Evolutionary conservation across 83 land plant genomes (phyloP), one percentile per base, ranked within the genome.

Genomic region (Thuja plicata): DNA sequence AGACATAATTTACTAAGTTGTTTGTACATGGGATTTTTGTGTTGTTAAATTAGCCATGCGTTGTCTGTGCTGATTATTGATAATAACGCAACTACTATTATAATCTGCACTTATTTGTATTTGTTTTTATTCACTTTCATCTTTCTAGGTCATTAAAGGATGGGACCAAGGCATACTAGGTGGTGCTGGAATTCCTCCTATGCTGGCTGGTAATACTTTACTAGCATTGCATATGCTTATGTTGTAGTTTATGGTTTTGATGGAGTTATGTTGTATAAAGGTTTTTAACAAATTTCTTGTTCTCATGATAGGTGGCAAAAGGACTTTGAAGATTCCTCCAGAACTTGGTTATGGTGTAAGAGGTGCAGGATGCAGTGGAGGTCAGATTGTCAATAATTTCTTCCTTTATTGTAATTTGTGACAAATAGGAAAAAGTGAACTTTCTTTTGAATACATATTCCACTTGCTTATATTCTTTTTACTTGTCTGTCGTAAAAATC

Each of bases 81-180:
- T 54, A 54, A 54, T 41, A 16, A 84, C 43, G 21, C 34, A 88
- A 84, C 16, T 9, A 41, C 30, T 35, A 46, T 48, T 87, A 48
- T 48, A 82, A 85, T 2, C 34, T 43, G 52, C 2, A 16, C 79
- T 32, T 24, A 54, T 83, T 83, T 41, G 45, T 24, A 83, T 43
- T 83, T 83, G 52, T 83, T 27, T 83, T 85, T 19, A 35, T 55
- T 37, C 34, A 21, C 55, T 45, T 37, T 43, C 41, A 41, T n/a
- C n/a, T 37, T 45, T 21, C 86, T 88, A 97, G 99, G 99, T 97
- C 41, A 97, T 97, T 37, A 96, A 92, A 91, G 99, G 99, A 17
- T 97, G 99, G 99, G 99, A 97, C 86, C 93, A 94, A 84, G 99
- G 99, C 16, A 97, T 97, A 62, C 74, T 96, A 85, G 98, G 99